Percentiles rank a stretch among this genome's conserved stretches.
phyloP scores from a whole-genome alignment of 768 basidiomycete species.

The Rubroboletus pulcherrimus region DNA sequence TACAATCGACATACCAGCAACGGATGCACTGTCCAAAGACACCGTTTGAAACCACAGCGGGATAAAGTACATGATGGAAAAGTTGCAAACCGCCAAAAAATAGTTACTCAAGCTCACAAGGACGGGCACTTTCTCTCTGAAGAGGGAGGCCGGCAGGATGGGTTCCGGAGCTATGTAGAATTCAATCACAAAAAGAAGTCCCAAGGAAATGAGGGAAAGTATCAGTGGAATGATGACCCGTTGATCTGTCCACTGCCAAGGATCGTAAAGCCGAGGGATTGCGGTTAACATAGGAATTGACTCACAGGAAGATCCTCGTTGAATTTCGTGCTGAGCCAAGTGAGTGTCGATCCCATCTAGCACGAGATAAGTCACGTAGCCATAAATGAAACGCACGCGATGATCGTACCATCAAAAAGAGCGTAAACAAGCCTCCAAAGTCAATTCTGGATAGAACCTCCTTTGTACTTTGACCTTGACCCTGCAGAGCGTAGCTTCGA shows the following conservation, averaged over 20 bases:
- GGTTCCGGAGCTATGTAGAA: slow-evolving; percentile 7
- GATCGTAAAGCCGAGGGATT: neutral
- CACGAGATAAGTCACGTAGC: neutral
- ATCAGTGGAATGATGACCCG: slow-evolving; percentile 7
- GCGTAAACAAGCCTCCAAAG: slow-evolving; percentile 9
- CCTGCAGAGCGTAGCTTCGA: neutral
- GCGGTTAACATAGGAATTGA: neutral
- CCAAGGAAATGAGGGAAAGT: slow-evolving; percentile 6
- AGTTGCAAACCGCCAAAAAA: slow-evolving; percentile 12
- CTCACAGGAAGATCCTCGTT: slow-evolving; percentile 13
- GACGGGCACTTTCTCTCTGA: slow-evolving; percentile 4
- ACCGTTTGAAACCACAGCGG: slow-evolving; percentile 18
- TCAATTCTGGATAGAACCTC: slow-evolving; percentile 11
- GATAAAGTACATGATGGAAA: slow-evolving; percentile 12
- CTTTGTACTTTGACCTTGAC: slow-evolving; percentile 4
- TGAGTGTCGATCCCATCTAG: slow-evolving; percentile 11
- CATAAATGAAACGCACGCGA: neutral
- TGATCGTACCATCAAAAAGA: slow-evolving; percentile 5
- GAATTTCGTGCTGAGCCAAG: slow-evolving; percentile 14
- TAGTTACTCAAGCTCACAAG: slow-evolving; percentile 7
- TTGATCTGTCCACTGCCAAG: slow-evolving; percentile 6
- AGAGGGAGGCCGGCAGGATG: slow-evolving; percentile 8
- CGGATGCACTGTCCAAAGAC: slow-evolving; percentile 5
- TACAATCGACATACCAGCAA: slow-evolving; percentile 4
- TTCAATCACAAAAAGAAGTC: slow-evolving; percentile 6